These are phyloP conservation scores for Hypoxylon sp. DNA, from an alignment of 2,329 filamentous ascomycete species.

Conservation along the genomic window DNA sequence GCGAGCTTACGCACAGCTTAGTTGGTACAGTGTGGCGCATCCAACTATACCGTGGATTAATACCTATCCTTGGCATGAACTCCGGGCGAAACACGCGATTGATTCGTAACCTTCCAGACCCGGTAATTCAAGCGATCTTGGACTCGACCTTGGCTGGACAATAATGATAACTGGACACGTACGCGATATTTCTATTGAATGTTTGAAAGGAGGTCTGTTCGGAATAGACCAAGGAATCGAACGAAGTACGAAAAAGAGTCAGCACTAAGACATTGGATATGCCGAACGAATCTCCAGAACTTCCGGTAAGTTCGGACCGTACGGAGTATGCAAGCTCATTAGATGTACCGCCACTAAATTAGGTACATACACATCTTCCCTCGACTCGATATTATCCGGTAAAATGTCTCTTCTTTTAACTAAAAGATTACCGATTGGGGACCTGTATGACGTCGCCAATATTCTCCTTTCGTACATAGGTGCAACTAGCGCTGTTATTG, in stretches of 20 bases:
- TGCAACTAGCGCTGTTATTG: not conserved
- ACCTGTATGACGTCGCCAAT: not conserved
- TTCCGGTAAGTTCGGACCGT: slow-evolving; percentile 36
- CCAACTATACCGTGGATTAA: slow-evolving; percentile 6
- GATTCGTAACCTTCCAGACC: slow-evolving; percentile 29
- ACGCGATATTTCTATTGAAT: slow-evolving; percentile 7
- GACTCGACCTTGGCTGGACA: slow-evolving; percentile 13
- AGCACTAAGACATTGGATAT: slow-evolving; percentile 21
- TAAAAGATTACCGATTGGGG: slow-evolving; percentile 7
- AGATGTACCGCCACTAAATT: slow-evolving; percentile 26
- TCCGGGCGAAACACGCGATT: slow-evolving; percentile 15
- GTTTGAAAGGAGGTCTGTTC: not conserved
- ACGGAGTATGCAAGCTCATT: slow-evolving; percentile 22
- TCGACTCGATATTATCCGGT: slow-evolving; percentile 28
- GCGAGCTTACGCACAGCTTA: slow-evolving; percentile 5
- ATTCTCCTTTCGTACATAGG: not conserved
- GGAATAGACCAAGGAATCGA: slow-evolving; percentile 9
- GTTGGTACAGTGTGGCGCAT: slow-evolving; percentile 24
- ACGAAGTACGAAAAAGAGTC: slow-evolving; percentile 1
- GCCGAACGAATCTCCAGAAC: slow-evolving; percentile 12
- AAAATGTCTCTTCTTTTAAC: not conserved
- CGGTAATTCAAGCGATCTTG: slow-evolving; percentile 34
- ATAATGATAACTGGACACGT: slow-evolving; percentile 25
- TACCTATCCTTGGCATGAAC: slow-evolving; percentile 18
- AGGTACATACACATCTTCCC: slow-evolving; percentile 7